These are phyloP conservation scores for Fusarium metavorans DNA, from an alignment of 2,329 filamentous ascomycete species.

Conservation along the genomic window DNA sequence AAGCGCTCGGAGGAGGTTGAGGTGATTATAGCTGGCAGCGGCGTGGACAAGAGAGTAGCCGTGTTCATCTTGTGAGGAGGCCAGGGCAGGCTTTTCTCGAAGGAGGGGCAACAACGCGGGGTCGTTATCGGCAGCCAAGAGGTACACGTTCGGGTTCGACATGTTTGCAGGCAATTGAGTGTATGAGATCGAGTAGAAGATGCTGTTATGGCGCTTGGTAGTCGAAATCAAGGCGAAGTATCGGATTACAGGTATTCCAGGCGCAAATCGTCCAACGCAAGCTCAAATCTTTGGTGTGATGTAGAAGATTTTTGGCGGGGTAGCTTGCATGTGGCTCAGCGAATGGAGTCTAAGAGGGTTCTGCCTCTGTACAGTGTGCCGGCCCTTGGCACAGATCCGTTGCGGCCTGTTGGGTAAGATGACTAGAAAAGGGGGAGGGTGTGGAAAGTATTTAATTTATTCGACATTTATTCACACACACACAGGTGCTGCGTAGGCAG, in stretches of 20 bases:
- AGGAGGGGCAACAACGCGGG: slow-evolving; percentile 80
- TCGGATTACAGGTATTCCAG: not conserved
- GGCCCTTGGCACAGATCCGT: not conserved
- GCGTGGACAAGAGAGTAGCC: slow-evolving; percentile 96
- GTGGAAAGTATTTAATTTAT: not conserved
- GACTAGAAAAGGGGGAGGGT: not conserved
- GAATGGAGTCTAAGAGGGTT: not conserved
- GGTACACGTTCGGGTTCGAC: slow-evolving; percentile 68
- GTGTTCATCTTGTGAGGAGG: slow-evolving; percentile 85
- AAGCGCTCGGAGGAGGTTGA: slow-evolving; percentile 81
- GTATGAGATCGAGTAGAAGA: not conserved
- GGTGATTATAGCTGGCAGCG: slow-evolving; percentile 90
- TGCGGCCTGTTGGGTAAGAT: not conserved
- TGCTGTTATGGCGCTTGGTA: not conserved
- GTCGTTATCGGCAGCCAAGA: slow-evolving; percentile 86
- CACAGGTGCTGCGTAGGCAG: not conserved
- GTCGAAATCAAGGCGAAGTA: not conserved
- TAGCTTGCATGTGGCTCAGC: slow-evolving; percentile 20
- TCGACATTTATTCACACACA: not conserved
- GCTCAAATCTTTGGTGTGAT: not conserved
- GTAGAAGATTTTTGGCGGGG: slow-evolving; percentile 34
- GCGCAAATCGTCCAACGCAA: not conserved
- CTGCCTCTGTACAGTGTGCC: not conserved
- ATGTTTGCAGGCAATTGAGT: slow-evolving; percentile 5
- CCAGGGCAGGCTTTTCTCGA: slow-evolving; percentile 78